Evolutionary conservation across 148 eudicot species (phyloP).

Genomic region (Pharnaceum exiguum): DNA sequence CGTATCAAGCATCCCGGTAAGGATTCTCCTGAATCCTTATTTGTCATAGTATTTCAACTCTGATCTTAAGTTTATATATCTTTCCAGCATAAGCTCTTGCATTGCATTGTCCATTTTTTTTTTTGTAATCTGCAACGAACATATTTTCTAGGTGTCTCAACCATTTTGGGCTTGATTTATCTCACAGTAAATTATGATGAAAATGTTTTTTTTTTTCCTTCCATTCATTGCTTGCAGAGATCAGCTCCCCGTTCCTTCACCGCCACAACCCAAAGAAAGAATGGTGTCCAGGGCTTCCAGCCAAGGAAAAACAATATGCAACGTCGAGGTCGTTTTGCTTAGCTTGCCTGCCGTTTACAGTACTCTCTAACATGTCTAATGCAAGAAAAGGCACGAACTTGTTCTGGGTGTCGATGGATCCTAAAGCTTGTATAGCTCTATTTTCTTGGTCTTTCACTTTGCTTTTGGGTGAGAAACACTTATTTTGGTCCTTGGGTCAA

Average conservation of each 20-base stretch:
- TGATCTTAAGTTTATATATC: no score
- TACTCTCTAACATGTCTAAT: not conserved
- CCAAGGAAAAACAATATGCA: not conserved
- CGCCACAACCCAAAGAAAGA: not conserved
- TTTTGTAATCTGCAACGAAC: no score
- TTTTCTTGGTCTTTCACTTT: no score
- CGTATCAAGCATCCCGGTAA: not conserved
- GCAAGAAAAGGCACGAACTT: no score
- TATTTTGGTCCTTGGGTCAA: no score
- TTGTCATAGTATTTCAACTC: not conserved
- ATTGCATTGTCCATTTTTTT: no score
- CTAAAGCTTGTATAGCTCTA: no score
- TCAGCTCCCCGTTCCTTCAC: slow-evolving; percentile 1
- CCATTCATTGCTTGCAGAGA: not conserved
- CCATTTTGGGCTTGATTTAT: no score
- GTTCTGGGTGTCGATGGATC: no score
- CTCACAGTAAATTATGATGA: not conserved
- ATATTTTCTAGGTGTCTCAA: no score
- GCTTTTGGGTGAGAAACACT: no score
- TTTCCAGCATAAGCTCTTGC: no score
- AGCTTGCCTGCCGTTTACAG: not conserved
- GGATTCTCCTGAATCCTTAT: not conserved
- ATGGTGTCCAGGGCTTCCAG: not conserved
- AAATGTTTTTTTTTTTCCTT: not conserved
- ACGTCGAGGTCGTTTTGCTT: slow-evolving; percentile 5